These are phyloP conservation scores for Penicillium egyptiacum DNA, from an alignment of 495 filamentous ascomycete species.

Conservation along the genomic window DNA sequence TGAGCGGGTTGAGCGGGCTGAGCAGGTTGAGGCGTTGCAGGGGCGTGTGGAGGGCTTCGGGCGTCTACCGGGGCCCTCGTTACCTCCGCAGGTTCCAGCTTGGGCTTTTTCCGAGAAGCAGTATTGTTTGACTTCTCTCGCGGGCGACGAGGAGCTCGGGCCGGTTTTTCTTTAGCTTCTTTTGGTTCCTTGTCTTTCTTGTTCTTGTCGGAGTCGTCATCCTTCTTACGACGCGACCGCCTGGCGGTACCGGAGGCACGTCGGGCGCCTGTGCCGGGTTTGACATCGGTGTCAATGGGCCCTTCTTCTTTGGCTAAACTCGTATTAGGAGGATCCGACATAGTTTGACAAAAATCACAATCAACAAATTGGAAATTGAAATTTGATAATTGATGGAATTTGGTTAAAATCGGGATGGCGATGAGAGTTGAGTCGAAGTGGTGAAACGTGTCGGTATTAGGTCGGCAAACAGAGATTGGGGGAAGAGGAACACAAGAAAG, in stretches of 20 bases:
- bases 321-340: slow-evolving; percentile 25
- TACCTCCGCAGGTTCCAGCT: slow-evolving; percentile 37
- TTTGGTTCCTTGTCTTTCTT: slow-evolving; percentile 30
- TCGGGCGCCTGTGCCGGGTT: slow-evolving; percentile 24
- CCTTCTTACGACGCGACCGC: slow-evolving; percentile 52
- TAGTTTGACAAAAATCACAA: slow-evolving; percentile 18
- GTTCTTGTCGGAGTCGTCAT: slow-evolving; percentile 31
- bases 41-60: slow-evolving; percentile 14
- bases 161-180: slow-evolving; percentile 36
- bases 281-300: slow-evolving; percentile 17
- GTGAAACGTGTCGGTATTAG: slow-evolving; percentile 5
- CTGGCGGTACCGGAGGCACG: slow-evolving; percentile 33
- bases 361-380: neutral
- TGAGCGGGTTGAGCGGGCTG: slow-evolving; percentile 1
- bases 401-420: neutral
- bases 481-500: slow-evolving; percentile 40
- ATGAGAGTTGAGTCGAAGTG: neutral
- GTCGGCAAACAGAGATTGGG: neutral
- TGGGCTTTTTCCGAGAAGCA: slow-evolving; percentile 48
- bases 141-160: slow-evolving; percentile 40
- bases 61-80: slow-evolving; percentile 12
- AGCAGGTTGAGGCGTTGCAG: slow-evolving; percentile 17
- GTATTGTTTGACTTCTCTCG: slow-evolving; percentile 41
- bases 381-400: neutral
- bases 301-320: slow-evolving; percentile 22